Base-by-base conservation (phyloP, 495 filamentous ascomycete species). In the Endocarpon pusillum region DNA sequence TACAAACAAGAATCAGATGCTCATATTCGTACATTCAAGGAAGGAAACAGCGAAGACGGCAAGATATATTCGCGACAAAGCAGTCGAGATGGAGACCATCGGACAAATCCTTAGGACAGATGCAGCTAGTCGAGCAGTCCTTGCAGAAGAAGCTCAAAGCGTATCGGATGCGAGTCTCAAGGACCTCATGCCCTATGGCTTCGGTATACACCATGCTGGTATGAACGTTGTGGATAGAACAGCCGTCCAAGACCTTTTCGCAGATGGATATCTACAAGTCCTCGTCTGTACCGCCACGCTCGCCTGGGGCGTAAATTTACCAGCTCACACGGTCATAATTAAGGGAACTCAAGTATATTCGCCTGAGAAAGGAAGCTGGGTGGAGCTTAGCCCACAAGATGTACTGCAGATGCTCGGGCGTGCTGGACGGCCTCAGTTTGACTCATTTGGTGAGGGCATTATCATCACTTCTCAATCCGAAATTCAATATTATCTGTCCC, bases 1-100 rank as follows among this genome's bases (percentile, higher is more conserved):
- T 1, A 70, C 74, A 33, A 76, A 87, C 39, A 69, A 75, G 36
- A 85, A 93, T 45, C 89, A 99, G 55, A 94, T 99, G 84, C 71
- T 99, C 27, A 87, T 99, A 32, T 99, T 99, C 44, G 89, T 96
- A 14, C 89, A 99, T 48, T 99, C 89, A 17, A 63, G 89, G 36
- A 99, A 99, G 51, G 89, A 99, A 48, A 99, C 89, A 0, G 84
- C 85, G 3, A 99, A 96, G 55, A 99, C 89, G 0, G 89, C 87
- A 4, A 83, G 78, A 53, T 94, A 92, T 51, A 81, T 99, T 46
- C 66, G 85, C 33, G 89, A 99, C 59, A 94, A 94, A 53, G 89
- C 91, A 1, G 48, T 96, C 6, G 89, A 99, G 50, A 67, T 80
- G 67, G 89, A 94, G 47, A 94, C 87, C 0, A 99, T 99, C 37